A percentile compares a stretch with the other conserved stretches of the same genome.
These are phyloP conservation scores for Oryza punctata DNA, from an alignment of 176 grass and related monocot species.

Conservation along the genomic window DNA sequence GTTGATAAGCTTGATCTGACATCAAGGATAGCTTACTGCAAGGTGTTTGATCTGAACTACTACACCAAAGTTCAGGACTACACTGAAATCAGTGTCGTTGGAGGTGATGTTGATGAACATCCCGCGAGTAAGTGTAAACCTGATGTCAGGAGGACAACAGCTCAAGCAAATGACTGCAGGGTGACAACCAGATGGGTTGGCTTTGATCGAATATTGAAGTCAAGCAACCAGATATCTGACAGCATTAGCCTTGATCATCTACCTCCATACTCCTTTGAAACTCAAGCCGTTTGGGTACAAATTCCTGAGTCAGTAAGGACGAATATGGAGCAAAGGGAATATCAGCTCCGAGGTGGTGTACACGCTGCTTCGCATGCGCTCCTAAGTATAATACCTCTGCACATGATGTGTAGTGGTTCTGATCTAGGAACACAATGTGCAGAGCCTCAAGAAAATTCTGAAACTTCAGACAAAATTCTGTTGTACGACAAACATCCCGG, in stretches of 20 bases:
- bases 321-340: constrained; percentile 29
- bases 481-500: constrained; percentile 68
- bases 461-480: constrained; percentile 53
- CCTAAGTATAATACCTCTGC: constrained; percentile 47
- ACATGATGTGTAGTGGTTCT: constrained; percentile 61
- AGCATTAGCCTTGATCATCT: constrained; percentile 47
- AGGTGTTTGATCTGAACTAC: constrained; percentile 58
- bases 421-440: constrained; percentile 63
- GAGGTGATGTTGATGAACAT: constrained; percentile 33
- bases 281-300: constrained; percentile 60
- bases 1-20: constrained; percentile 55
- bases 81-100: constrained; percentile 52
- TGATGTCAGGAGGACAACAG: constrained; percentile 49
- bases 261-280: constrained; percentile 60
- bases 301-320: constrained; percentile 40
- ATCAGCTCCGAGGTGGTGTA: constrained; percentile 38
- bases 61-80: constrained; percentile 67
- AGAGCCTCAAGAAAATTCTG: constrained; percentile 45
- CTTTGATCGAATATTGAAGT: constrained; percentile 57
- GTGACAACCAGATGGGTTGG: constrained; percentile 64
- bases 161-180: constrained; percentile 48
- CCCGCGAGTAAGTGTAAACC: constrained; percentile 22
- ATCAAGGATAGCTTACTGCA: constrained; percentile 50
- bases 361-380: constrained; percentile 50
- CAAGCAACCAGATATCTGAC: constrained; percentile 51